phyloP scores from a whole-genome alignment of 2,329 filamentous ascomycete species.

The Fusarium sp. region DNA sequence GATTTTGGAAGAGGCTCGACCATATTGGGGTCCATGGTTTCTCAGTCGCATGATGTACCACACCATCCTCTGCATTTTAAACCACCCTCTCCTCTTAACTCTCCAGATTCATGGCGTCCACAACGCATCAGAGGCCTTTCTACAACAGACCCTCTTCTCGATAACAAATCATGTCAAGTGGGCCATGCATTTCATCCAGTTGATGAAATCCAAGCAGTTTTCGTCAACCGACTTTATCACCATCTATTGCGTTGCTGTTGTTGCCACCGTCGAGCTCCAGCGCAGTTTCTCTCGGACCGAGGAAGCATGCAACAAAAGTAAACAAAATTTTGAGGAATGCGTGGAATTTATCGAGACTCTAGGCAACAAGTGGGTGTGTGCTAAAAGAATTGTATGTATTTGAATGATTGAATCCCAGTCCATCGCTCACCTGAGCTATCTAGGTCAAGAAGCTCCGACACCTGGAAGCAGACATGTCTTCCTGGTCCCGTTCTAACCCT shows the following conservation, averaged over 20 bases:
- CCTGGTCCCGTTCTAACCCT: not conserved
- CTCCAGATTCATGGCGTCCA: conserved; percentile 10
- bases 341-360: not conserved
- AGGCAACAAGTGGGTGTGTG: not conserved
- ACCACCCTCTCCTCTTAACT: conserved; percentile 13
- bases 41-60: conserved; percentile 23
- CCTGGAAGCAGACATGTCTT: not conserved
- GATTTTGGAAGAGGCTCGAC: not conserved
- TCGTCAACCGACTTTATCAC: not conserved
- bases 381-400: not conserved
- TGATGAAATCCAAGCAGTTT: conserved; percentile 6
- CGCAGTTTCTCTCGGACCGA: not conserved
- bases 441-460: not conserved
- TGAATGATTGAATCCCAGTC: not conserved
- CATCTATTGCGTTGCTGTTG: conserved; percentile 6
- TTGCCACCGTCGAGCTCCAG: conserved; percentile 14
- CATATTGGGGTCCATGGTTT: conserved; percentile 20
- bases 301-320: not conserved
- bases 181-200: conserved; percentile 8
- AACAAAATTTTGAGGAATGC: not conserved
- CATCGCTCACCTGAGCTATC: not conserved
- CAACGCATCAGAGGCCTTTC: conserved; percentile 14
- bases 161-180: conserved; percentile 4
- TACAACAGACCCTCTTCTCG: conserved; percentile 7
- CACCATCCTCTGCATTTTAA: conserved; percentile 13